Evolutionary conservation across 257 asterid genomes (phyloP), one percentile per base, ranked within the genome.

Genomic region (Coffea canephora): DNA sequence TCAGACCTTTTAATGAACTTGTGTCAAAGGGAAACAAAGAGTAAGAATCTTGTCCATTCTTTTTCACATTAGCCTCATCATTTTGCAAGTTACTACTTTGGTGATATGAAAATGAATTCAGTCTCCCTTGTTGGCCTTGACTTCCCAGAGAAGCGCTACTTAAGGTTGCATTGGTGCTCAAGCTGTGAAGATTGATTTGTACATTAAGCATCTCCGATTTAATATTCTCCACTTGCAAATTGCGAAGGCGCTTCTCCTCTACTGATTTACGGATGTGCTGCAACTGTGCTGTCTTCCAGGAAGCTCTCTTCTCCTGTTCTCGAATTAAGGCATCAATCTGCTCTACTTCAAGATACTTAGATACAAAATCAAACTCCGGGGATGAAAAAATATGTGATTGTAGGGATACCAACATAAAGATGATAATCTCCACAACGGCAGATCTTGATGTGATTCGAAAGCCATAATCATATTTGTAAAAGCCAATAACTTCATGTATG

Each of bases 191-290:
- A 89, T 94, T 97, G 81, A 80, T 89, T 86, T 94, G 98, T 86
- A 96, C 80, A 83, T 96, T 96, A 82, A 96, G 97, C 99, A 96
- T 96, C 91, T 96, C 99, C 39, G 99, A 90, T 85, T 96, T 96
- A 97, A 96, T 96, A 89, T 94, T 96, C 93, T 96, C 99, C 73
- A 96, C 99, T 88, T 96, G 99, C 80, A 85, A 80, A 83, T 96
- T 94, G 34, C 99, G 97, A 78, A 92, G 98, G 64, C 83, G 88
- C 82, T 94, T 92, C 87, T 91, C 89, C 90, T 90, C 99, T 79
- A 92, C 98, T 23, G 97, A 88, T 83, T 91, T 94, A 64, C 98
- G 97, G 82, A 94, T 91, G 81, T 90, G 96, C 88, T 90, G 94
- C 82, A 96, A 83, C 89, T 94, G 98, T 70, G 88, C 96, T 45